These are phyloP conservation scores for Penicillium fimorum DNA, from an alignment of 495 filamentous ascomycete species.

Conservation along the genomic window DNA sequence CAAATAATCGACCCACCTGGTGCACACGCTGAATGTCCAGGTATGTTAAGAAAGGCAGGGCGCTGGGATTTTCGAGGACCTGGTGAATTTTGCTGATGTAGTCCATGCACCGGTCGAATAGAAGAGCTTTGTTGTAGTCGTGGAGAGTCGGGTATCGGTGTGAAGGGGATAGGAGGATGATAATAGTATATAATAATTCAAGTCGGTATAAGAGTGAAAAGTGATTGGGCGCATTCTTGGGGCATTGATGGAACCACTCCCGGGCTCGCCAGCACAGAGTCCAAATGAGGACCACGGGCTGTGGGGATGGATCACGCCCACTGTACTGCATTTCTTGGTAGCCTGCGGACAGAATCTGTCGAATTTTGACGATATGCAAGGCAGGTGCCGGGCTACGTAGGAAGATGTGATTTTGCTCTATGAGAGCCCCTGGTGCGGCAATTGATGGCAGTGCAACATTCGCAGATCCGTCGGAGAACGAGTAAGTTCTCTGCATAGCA, in stretches of 20 bases:
- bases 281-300: conserved; percentile 60
- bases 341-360: conserved; percentile 73
- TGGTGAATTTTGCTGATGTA: conserved; percentile 54
- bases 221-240: conserved; percentile 53
- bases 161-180: conserved; percentile 77
- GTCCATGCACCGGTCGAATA: conserved; percentile 78
- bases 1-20: conserved; percentile 36
- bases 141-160: conserved; percentile 61
- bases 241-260: conserved; percentile 63
- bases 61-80: conserved; percentile 32
- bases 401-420: conserved; percentile 44
- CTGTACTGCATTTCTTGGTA: conserved; percentile 81
- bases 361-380: conserved; percentile 69
- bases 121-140: conserved; percentile 66
- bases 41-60: conserved; percentile 36
- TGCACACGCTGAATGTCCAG: conserved; percentile 43
- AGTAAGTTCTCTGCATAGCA: conserved; percentile 77
- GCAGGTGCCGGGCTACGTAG: conserved; percentile 49
- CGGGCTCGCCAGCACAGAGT: conserved; percentile 61
- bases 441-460: conserved; percentile 60
- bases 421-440: conserved; percentile 27
- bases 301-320: conserved; percentile 58
- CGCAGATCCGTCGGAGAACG: conserved; percentile 86
- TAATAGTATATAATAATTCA: conserved; percentile 79
- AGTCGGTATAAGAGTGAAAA: conserved; percentile 71